Conservation (phyloP, 345 rosid genomes). For the Balakata baccata region DNA sequence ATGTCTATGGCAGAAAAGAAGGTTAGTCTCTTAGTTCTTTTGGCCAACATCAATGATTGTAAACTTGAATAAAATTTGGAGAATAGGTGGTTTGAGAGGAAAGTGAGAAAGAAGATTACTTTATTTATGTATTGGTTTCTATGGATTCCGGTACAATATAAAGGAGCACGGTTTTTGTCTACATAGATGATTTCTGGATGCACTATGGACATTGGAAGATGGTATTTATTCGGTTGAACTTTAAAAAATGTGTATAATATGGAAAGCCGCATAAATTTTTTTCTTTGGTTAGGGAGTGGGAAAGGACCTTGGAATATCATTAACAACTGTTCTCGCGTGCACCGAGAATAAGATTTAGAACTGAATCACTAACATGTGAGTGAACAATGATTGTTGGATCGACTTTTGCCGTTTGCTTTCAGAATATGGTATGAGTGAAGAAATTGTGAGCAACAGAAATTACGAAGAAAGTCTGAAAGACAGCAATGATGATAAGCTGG, state of each 20-base stretch:
- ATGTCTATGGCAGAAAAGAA: slow-evolving; percentile 52
- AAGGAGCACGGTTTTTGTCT: background rate
- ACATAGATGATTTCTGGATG: background rate
- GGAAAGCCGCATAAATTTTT: slow-evolving; percentile 6
- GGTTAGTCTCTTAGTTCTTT: slow-evolving; percentile 34
- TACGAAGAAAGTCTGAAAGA: slow-evolving; percentile 18
- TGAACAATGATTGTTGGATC: background rate
- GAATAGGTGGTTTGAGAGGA: background rate
- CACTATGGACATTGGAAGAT: background rate
- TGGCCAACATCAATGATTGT: background rate
- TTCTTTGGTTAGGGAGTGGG: slow-evolving; percentile 8
- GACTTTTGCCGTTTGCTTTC: slow-evolving; percentile 23
- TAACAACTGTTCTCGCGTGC: background rate
- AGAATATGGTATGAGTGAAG: slow-evolving; percentile 40
- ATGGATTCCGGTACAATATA: slow-evolving; percentile 18
- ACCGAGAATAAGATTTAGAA: background rate
- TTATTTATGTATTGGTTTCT: background rate
- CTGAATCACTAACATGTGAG: background rate
- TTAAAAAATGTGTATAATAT: slow-evolving; percentile 9
- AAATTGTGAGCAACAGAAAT: slow-evolving; percentile 26
- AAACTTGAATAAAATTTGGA: background rate
- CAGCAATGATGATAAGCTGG: slow-evolving; percentile 24
- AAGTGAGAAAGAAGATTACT: background rate
- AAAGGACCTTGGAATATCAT: background rate
- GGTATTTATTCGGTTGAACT: background rate